phyloP scores from a whole-genome alignment of 2,329 filamentous ascomycete species.

The Fusarium decemcellulare region DNA sequence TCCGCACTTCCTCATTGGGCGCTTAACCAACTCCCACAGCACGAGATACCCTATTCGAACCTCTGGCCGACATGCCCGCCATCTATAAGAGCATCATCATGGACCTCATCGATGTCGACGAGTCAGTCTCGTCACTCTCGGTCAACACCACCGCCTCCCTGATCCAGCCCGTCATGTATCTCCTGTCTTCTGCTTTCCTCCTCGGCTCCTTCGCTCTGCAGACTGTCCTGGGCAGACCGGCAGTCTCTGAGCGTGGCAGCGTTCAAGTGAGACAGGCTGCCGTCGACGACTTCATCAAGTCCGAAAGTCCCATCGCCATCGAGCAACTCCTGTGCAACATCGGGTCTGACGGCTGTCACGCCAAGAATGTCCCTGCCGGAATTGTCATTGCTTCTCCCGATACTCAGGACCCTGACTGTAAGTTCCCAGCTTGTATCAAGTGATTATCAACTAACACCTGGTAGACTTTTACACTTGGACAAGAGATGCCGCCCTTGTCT shows the following conservation, averaged over 20 bases:
- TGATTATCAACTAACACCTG: slow-evolving; percentile 12
- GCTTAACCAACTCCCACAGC: slow-evolving; percentile 17
- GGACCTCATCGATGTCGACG: slow-evolving; percentile 43
- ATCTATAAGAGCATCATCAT: slow-evolving; percentile 44
- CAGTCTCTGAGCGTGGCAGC: slow-evolving; percentile 46
- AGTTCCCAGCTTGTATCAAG: slow-evolving; percentile 41
- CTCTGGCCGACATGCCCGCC: slow-evolving; percentile 8
- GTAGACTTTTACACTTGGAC: slow-evolving; percentile 86
- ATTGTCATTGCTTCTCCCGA: slow-evolving; percentile 71
- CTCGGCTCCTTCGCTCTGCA: slow-evolving; percentile 67
- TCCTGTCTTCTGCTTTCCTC: slow-evolving; percentile 64
- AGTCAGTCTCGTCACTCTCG: slow-evolving; percentile 44
- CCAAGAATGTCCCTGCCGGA: slow-evolving; percentile 62
- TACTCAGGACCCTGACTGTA: slow-evolving; percentile 68
- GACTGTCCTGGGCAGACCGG: slow-evolving; percentile 63
- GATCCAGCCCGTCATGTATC: slow-evolving; percentile 63
- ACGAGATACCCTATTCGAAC: slow-evolving; percentile 4
- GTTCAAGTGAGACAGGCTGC: slow-evolving; percentile 58
- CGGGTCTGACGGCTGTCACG: slow-evolving; percentile 66
- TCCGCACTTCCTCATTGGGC: slow-evolving; percentile 41
- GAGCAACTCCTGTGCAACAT: slow-evolving; percentile 71
- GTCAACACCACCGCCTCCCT: slow-evolving; percentile 48
- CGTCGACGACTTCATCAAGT: slow-evolving; percentile 67
- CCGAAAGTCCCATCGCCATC: slow-evolving; percentile 66
- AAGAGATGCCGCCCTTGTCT: slow-evolving; percentile 78